Base-by-base conservation (phyloP, 805 yeast species). In the Metschnikowia sp. region DNA sequence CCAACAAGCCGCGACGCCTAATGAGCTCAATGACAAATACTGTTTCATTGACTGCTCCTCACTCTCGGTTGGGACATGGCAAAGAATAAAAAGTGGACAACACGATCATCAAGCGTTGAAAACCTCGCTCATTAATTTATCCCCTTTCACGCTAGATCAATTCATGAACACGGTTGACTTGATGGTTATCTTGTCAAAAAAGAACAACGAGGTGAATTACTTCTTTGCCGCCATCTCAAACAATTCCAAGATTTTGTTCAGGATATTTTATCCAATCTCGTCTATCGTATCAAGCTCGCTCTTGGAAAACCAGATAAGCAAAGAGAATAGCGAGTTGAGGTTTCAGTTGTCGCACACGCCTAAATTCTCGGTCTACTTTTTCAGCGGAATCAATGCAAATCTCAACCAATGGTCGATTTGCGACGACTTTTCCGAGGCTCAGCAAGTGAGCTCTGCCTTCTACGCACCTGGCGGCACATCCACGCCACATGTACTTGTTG, bases 381-480 rank as follows among this genome's bases (percentile, higher is more conserved):
- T 82, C 48, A 76, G 79, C 55, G 79, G 80, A 13, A 74, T 75
- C 43, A 74, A 75, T 51, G 71, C 76, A 35, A 72, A 76, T 52
- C 63, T 75, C 22, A 83, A 83, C 60, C 86, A 82, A 56, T 84
- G 91, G 91, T 82, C 87, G 1, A 82, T 85, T 26, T 86, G 92
- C 64, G 92, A 85, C 48, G 95, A 87, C 65, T 87, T 87, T 55
- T 82, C 88, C 49, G 94, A 86, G 57, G 91, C 88, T 11, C 89
- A 84, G 58, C 92, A 86, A 60, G 94, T 87, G 6, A 81, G 80
- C 45, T 77, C 75, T 48, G 92, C 94, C 0, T 81, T 71, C 59
- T 69, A 74, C 30, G 74, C 76, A 13, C 78, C 75, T 30, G 66
- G 63, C 5, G 87, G 88, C 2, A 72, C 81, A 3, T 76, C 77